Percentiles rank a stretch among this genome's conserved stretches.
These are phyloP conservation scores for Termitomyces sp. DNA, from an alignment of 768 basidiomycete genomes.

Conservation along the genomic window DNA sequence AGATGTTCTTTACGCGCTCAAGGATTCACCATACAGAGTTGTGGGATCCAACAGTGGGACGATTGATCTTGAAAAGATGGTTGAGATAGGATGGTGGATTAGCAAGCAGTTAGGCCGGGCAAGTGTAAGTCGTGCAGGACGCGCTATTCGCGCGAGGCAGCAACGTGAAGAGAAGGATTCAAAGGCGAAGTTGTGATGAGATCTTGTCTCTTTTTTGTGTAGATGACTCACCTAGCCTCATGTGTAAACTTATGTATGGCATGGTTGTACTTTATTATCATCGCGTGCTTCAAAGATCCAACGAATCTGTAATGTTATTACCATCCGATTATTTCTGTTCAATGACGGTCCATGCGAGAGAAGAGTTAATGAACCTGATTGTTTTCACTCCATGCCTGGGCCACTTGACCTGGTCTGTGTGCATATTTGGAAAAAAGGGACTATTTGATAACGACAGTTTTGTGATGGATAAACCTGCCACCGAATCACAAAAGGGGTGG, in stretches of 20 bases:
- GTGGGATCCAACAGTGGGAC: constrained; percentile 33
- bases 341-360: too few relatives aligned
- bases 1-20: constrained; percentile 82
- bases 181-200: constrained; percentile 6
- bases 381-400: too few relatives aligned
- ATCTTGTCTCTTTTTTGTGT: background rate
- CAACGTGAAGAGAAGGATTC: constrained; percentile 4
- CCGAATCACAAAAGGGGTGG: too few relatives aligned
- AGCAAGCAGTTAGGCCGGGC: constrained; percentile 57
- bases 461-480: too few relatives aligned
- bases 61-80: constrained; percentile 61
- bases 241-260: background rate
- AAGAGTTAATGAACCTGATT: too few relatives aligned
- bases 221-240: background rate
- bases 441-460: too few relatives aligned
- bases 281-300: too few relatives aligned
- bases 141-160: constrained; percentile 54
- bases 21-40: constrained; percentile 53
- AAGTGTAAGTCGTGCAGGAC: constrained; percentile 74
- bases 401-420: too few relatives aligned
- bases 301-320: too few relatives aligned
- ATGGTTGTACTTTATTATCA: background rate
- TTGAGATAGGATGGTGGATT: constrained; percentile 82
- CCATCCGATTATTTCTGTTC: too few relatives aligned
- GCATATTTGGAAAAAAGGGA: too few relatives aligned